Base-by-base conservation (phyloP, 345 rosid species). In the Xanthoceras sorbifolium region DNA sequence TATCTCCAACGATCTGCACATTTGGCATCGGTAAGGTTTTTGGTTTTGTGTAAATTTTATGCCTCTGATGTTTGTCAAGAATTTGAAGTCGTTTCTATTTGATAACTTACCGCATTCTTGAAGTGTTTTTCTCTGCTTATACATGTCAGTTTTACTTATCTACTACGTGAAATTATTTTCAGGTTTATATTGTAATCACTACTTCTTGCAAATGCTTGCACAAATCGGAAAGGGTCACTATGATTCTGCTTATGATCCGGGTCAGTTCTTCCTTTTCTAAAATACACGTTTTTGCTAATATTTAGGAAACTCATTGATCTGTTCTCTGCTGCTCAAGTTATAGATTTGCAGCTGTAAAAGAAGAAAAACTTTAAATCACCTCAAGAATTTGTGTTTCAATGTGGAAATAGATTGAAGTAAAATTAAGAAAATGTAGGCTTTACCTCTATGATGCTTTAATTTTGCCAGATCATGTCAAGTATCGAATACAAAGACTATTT, bases 141-240 rank as follows among this genome's bases (percentile, higher is more conserved):
- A 6, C n/a, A n/a, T n/a, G n/a, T 4, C 6, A 52, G n/a, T 32
- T 65, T 15, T 18, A 31, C 26, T 73, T n/a, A 55, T 74, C 65
- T 65, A 46, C 15, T 75, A 32, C 1, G 6, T 57, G 60, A 50
- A 52, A 68, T 26, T 6, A 44, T 71, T 66, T 14, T 54, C 74
- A 96, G 99, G 99, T 70, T 69, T 86, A 52, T 92, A 87, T 75
- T 93, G 98, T 74, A 96, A 96, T 80, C 98, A 92, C 67, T 87
- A 93, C 85, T 96, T 96, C 85, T 86, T 96, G 84, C 91, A 79
- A 85, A 89, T 81, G 91, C 90, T 96, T 46, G 93, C 99, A 14
- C 84, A 83, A 61, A 82, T 92, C 70, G 90, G 99, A 68, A 85
- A 90, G 80, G 99, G 98, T 54, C 84, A 84, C 38, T 87, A 89